phyloP scores from a whole-genome alignment of 1,284 basidiomycete species.

The Papiliotrema flavescens region DNA sequence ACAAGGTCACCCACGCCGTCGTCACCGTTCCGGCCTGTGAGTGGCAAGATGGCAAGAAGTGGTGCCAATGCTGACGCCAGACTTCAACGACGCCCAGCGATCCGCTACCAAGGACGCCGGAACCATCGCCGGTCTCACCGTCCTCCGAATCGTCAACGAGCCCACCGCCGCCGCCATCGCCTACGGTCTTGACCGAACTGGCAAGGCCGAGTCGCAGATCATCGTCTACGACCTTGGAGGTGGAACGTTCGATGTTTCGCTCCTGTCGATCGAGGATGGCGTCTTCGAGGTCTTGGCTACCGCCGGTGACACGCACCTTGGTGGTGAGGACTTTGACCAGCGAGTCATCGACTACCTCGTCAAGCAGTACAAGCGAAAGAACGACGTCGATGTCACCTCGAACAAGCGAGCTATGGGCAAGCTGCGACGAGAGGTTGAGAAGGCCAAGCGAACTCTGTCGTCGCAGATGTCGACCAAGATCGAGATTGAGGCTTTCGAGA shows the following conservation, averaged over 20 bases:
- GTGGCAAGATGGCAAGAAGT: conserved; percentile 23
- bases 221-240: conserved; percentile 98
- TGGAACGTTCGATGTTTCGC: conserved; percentile 97
- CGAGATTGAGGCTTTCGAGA: conserved; percentile 82
- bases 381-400: conserved; percentile 76
- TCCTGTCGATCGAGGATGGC: conserved; percentile 93
- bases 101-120: conserved; percentile 99
- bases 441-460: conserved; percentile 96
- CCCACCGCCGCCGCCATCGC: conserved; percentile 90
- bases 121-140: conserved; percentile 89
- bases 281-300: conserved; percentile 97
- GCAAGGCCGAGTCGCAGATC: conserved; percentile 86
- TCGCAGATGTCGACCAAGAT: conserved; percentile 67
- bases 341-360: conserved; percentile 87
- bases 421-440: conserved; percentile 97
- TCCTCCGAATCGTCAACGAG: conserved; percentile 98
- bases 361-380: conserved; percentile 95
- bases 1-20: conserved; percentile 95
- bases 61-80: conserved; percentile 11
- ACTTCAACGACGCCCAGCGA: conserved; percentile 99
- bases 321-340: conserved; percentile 99
- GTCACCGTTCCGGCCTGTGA: conserved; percentile 90
- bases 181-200: conserved; percentile 94
- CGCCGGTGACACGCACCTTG: conserved; percentile 97
- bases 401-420: conserved; percentile 93